Percentiles rank a stretch among this genome's conserved stretches.
These are phyloP conservation scores for Salvia sclarea DNA, from an alignment of 305 asterid species.

Conservation along the genomic window DNA sequence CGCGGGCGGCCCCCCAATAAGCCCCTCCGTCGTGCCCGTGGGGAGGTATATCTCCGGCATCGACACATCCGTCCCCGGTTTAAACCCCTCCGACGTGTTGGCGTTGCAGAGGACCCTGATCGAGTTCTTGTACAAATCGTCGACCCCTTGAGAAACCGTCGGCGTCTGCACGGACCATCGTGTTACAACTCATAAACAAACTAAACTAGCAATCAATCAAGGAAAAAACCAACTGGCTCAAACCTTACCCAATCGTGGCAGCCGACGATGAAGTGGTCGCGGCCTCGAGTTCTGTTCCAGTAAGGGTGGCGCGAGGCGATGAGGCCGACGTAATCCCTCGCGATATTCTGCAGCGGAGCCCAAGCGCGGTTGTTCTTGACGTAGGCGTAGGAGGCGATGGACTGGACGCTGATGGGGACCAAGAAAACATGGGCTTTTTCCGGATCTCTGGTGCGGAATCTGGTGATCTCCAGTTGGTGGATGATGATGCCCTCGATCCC, in stretches of 20 bases:
- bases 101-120: constrained; percentile 84
- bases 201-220: too few species aligned
- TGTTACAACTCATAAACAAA: too few species aligned
- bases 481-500: constrained; percentile 70
- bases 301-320: constrained; percentile 56
- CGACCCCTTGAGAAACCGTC: constrained; percentile 49
- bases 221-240: too few species aligned
- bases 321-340: constrained; percentile 48
- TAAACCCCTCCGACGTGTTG: constrained; percentile 81
- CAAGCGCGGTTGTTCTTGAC: constrained; percentile 43
- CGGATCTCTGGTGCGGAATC: constrained; percentile 56
- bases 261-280: constrained; percentile 75
- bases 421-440: constrained; percentile 51
- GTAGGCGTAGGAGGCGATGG: constrained; percentile 50
- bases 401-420: constrained; percentile 56
- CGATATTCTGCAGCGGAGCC: constrained; percentile 48
- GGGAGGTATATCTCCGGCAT: constrained; percentile 83
- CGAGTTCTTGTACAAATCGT: constrained; percentile 54
- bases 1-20: constrained; percentile 77
- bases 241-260: constrained; percentile 79
- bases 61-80: constrained; percentile 65
- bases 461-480: constrained; percentile 62
- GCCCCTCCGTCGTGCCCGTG: constrained; percentile 52
- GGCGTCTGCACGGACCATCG: constrained; percentile 49
- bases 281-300: constrained; percentile 69